Evolutionary conservation across 176 grass and related monocot species (phyloP).

Genomic region (Musa itinerans): DNA sequence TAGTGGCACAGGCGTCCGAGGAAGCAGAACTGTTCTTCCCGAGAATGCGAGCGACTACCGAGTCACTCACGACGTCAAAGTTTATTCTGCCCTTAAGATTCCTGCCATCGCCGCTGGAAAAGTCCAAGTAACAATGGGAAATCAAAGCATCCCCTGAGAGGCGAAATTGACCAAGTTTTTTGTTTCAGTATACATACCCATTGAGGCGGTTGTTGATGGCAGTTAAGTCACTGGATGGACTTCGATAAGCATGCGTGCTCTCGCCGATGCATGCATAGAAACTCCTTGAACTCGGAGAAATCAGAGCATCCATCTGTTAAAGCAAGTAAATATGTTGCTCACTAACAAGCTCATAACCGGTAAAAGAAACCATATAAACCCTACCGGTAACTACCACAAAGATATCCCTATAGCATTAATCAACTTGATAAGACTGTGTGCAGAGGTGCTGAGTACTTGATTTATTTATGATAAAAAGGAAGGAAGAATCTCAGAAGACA

Average conservation of each 20-base stretch:
- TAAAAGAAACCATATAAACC: not conserved
- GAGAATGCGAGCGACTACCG: constrained; percentile 70
- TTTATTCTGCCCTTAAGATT: constrained; percentile 69
- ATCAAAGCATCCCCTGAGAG: not conserved
- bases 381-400: not conserved
- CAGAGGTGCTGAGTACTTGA: not conserved
- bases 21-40: constrained; percentile 51
- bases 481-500: not conserved
- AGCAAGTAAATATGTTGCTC: not conserved
- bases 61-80: constrained; percentile 85
- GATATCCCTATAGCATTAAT: not conserved
- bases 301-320: constrained; percentile 63
- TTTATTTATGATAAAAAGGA: not conserved
- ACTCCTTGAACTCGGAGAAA: constrained; percentile 83
- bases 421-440: not conserved
- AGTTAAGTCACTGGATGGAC: constrained; percentile 72
- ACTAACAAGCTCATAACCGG: not conserved
- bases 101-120: constrained; percentile 32
- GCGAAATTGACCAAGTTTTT: not conserved
- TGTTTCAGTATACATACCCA: constrained; percentile 35
- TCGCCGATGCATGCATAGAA: constrained; percentile 94
- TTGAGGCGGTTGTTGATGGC: constrained; percentile 77
- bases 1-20: constrained; percentile 34
- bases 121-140: not conserved
- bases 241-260: constrained; percentile 78